Conservation (phyloP, 2,329 filamentous ascomycete genomes). For the Trichoderma polysporum region DNA sequence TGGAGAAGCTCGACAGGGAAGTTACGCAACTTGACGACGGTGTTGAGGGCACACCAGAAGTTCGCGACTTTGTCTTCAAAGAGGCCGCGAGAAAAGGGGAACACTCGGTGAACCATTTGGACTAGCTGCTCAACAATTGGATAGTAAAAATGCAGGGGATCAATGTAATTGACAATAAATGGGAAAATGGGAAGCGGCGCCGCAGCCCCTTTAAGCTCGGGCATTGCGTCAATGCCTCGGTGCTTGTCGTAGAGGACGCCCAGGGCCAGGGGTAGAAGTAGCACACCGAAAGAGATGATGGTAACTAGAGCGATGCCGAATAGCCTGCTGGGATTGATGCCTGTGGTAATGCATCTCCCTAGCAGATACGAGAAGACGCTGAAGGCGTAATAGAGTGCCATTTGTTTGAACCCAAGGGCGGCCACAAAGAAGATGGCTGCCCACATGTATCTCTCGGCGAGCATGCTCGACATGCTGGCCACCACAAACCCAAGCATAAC, state of each 20-base stretch:
- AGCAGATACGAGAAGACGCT: conserved; percentile 89
- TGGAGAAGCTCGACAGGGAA: conserved; percentile 74
- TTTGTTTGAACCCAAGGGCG: conserved; percentile 97
- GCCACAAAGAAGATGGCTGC: conserved; percentile 90
- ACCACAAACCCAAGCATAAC: conserved; percentile 94
- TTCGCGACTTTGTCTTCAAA: conserved; percentile 99
- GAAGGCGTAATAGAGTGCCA: conserved; percentile 97
- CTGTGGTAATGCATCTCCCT: conserved; percentile 78
- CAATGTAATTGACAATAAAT: conserved; percentile 56
- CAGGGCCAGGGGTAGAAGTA: conserved; percentile 73
- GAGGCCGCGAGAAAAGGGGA: conserved; percentile 90
- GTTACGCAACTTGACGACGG: conserved; percentile 79
- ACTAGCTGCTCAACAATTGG: conserved; percentile 73
- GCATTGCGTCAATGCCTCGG: conserved; percentile 58
- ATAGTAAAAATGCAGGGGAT: conserved; percentile 68
- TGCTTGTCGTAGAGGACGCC: conserved; percentile 69
- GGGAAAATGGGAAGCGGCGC: conserved; percentile 62
- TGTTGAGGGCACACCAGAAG: conserved; percentile 92
- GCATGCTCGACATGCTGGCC: conserved; percentile 82
- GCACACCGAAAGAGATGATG: conserved; percentile 66
- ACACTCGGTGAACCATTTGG: conserved; percentile 88
- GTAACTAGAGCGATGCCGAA: conserved; percentile 75
- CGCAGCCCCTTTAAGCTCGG: conserved; percentile 58
- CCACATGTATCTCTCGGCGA: conserved; percentile 84
- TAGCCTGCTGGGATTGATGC: conserved; percentile 65